These are phyloP conservation scores for Lichtheimia corymbifera DNA, from an alignment of 371 early-diverging fungal genomes.

Conservation along the genomic window DNA sequence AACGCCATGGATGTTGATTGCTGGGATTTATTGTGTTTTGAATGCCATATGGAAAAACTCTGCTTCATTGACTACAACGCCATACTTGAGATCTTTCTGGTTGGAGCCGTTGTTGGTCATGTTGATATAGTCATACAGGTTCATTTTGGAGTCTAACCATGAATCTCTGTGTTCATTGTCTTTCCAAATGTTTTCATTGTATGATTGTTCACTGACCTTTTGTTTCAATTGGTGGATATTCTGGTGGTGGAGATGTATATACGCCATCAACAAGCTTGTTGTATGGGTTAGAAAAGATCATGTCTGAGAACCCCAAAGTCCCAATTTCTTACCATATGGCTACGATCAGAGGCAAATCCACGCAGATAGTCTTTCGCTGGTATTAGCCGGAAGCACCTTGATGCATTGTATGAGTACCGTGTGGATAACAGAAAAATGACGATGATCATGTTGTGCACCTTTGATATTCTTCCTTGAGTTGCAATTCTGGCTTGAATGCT, in stretches of 20 bases:
- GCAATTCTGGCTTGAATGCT: constrained; percentile 31
- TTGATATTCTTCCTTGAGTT: constrained; percentile 22
- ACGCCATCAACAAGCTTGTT: constrained; percentile 24
- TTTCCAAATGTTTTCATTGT: background rate
- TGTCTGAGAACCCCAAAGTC: background rate
- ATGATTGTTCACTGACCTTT: background rate
- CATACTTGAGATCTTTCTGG: constrained; percentile 12
- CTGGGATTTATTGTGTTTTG: no score
- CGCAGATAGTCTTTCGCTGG: constrained; percentile 29
- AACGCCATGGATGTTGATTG: no score
- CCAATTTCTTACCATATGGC: constrained; percentile 37
- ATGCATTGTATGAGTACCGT: background rate
- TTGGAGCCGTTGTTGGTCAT: constrained; percentile 15
- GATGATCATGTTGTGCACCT: constrained; percentile 11
- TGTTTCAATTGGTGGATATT: constrained; percentile 27
- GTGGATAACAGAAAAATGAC: background rate
- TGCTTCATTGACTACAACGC: constrained; percentile 16
- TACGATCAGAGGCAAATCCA: constrained; percentile 41
- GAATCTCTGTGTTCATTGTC: no score
- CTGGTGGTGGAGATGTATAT: constrained; percentile 30
- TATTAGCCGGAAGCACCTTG: constrained; percentile 38
- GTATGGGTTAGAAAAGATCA: constrained; percentile 5
- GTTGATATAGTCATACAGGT: constrained; percentile 22
- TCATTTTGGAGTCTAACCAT: constrained; percentile 12
- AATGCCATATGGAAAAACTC: constrained; percentile 7